Conservation (phyloP, 495 filamentous ascomycete species). For the Daldinia vernicosa region DNA sequence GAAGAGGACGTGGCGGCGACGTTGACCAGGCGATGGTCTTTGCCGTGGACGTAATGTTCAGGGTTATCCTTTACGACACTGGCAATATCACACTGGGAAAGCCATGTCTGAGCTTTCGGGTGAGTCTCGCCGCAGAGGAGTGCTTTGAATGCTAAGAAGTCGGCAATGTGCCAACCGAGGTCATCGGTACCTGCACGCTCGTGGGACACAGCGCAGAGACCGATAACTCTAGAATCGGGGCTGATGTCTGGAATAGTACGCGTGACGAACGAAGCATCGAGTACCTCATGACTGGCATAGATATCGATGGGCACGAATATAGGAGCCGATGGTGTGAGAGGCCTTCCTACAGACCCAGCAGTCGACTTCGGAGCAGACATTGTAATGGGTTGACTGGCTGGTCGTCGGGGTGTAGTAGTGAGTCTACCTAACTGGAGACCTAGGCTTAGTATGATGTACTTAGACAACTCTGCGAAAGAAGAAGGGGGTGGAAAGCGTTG, state of each 20-base stretch:
- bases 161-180: constrained; percentile 51
- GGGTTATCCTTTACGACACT: constrained; percentile 21
- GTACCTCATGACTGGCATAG: constrained; percentile 5
- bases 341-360: neutral
- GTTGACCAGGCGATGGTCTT: constrained; percentile 19
- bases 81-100: constrained; percentile 38
- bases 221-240: constrained; percentile 41
- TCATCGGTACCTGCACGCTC: constrained; percentile 36
- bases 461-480: neutral
- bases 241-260: constrained; percentile 48
- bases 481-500: neutral
- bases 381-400: neutral
- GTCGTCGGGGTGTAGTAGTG: neutral
- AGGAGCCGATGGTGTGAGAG: neutral
- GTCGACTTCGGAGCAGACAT: neutral
- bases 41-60: constrained; percentile 30
- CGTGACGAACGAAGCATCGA: constrained; percentile 41
- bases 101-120: constrained; percentile 45
- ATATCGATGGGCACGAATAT: neutral
- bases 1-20: constrained; percentile 9
- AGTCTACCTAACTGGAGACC: neutral
- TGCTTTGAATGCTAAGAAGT: constrained; percentile 51
- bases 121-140: constrained; percentile 45
- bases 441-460: neutral
- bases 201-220: constrained; percentile 47